Base-by-base conservation (phyloP, 2,329 filamentous ascomycete species). In the Lecanicillium sp. region DNA sequence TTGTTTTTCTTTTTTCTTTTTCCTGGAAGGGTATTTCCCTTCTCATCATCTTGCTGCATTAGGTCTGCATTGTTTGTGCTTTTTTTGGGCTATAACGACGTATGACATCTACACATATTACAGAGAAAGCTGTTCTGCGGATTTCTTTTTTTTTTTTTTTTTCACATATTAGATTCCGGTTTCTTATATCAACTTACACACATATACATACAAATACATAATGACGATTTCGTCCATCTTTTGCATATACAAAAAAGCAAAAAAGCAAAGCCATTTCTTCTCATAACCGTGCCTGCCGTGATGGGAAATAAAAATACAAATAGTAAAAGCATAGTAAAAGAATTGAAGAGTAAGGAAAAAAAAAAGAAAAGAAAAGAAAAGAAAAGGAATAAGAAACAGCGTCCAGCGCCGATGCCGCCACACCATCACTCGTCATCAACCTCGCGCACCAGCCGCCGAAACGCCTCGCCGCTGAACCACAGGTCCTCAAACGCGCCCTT, bases 401-500 rank as follows among this genome's bases (percentile, higher is more conserved):
- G n/a, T 15, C 17, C 6, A 7, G 15, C 19, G 9, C 10, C 32
- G n/a, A 35, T 11, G 15, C 35, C 35, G 15, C 35, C 12, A 8
- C n/a, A 33, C 9, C 14, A 3, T 12, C 21, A 40, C 12, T 2
- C 14, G 12, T 21, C 15, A 3, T 47, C 27, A 9, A 12, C 64
- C 8, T 64, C 62, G 3, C 63, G 63, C n/a, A 78, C 52, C 32
- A 81, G 61, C 54, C 69, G 66, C 15, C 74, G 61, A 62, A 81
- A 77, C 30, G 67, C 67, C 0, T 72, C 73, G 3, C 59, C 62
- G 15, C 44, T 61, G 15, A 53, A 56, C 38, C 77, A 56, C 56
- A 96, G 62, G 50, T 80, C 78, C 2, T 74, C 67, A 63, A 84
- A 95, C 1, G 63, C 58, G 0, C 90, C 90, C 48, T 75, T 67